Evolutionary conservation across 1,284 basidiomycete genomes (phyloP).

Genomic region (Xerocomus nothofagi): DNA sequence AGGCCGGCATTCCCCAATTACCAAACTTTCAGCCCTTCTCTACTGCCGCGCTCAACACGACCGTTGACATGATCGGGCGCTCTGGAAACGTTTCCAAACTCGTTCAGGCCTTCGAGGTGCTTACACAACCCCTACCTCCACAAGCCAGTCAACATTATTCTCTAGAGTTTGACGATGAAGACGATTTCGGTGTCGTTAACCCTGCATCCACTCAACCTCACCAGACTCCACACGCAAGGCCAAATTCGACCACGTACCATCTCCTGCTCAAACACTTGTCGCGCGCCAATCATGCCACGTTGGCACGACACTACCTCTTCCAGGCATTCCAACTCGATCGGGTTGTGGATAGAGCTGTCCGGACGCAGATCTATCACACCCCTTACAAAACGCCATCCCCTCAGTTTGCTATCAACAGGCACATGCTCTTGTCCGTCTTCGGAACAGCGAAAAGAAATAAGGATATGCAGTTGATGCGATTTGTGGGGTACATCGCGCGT

Average conservation of each 20-base stretch:
- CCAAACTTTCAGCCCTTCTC: conserved; percentile 52
- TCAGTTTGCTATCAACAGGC: conserved; percentile 52
- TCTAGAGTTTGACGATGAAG: conserved; percentile 61
- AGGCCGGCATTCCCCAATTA: conserved; percentile 23
- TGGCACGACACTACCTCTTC: conserved; percentile 71
- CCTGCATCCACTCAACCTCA: conserved; percentile 39
- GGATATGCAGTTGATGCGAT: conserved; percentile 55
- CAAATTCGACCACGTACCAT: conserved; percentile 71
- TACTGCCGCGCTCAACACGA: conserved; percentile 68
- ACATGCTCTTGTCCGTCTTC: conserved; percentile 54
- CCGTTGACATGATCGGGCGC: conserved; percentile 65
- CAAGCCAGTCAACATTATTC: conserved; percentile 45
- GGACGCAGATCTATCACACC: conserved; percentile 24
- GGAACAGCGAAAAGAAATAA: conserved; percentile 58
- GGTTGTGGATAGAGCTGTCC: conserved; percentile 34
- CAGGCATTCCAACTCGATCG: conserved; percentile 56
- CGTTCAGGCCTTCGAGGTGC: conserved; percentile 71
- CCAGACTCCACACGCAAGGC: conserved; percentile 48
- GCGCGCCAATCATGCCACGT: conserved; percentile 43
- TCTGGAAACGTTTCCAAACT: conserved; percentile 60
- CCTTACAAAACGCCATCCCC: conserved; percentile 46
- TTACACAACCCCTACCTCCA: conserved; percentile 64
- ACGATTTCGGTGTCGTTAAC: conserved; percentile 55
- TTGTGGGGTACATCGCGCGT: conserved; percentile 49
- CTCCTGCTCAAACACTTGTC: conserved; percentile 60